Evolutionary conservation across 305 asterid genomes (phyloP), one percentile per base, ranked within the genome.

Genomic region (Euphrasia arctica): DNA sequence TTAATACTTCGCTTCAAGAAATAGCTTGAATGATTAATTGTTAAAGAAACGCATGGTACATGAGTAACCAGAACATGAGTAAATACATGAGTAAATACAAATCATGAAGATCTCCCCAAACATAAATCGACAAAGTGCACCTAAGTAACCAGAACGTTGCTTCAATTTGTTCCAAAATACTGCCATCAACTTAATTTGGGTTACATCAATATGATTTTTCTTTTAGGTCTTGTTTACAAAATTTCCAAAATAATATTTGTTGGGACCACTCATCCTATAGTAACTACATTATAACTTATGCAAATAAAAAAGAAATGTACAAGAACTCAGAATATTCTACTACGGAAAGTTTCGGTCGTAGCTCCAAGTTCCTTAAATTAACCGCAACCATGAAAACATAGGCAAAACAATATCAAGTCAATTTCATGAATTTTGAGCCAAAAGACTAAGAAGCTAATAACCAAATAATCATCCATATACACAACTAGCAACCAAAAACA

Each of bases 391-490:
- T 8, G 36, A 13, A 64, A 34, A 27, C 28, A 64, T 57, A 32
- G 28, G 22, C 13, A 9, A 45, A 54, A 65, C 27, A 12, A 9
- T 50, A 58, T 31, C 60, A 27, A 54, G 63, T 31, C 9, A 28
- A 31, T 58, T 57, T 18, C 45, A 57, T 15, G 12, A 63, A 14
- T 51, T 12, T 11, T 25, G 34, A 69, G 61, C 15, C 63, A 65
- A 63, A 62, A 74, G 47, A 36, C 60, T 59, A 60, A 60, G 8
- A 58, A 39, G 54, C 41, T 13, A 65, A 48, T 62, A 52, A 45
- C 51, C 18, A 1, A 56, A 66, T 28, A 25, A 1, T 15, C 48
- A 65, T 64, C 45, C 68, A 3, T 50, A 32, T 34, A 58, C 13
- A 29, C 13, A 52, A 43, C n/a, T 11, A 29, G 32, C 62, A 68